A percentile compares a stretch with the other conserved stretches of the same genome.
Evolutionary conservation across 257 asterid genomes (phyloP).

Genomic region (Gardenia jasminoides): DNA sequence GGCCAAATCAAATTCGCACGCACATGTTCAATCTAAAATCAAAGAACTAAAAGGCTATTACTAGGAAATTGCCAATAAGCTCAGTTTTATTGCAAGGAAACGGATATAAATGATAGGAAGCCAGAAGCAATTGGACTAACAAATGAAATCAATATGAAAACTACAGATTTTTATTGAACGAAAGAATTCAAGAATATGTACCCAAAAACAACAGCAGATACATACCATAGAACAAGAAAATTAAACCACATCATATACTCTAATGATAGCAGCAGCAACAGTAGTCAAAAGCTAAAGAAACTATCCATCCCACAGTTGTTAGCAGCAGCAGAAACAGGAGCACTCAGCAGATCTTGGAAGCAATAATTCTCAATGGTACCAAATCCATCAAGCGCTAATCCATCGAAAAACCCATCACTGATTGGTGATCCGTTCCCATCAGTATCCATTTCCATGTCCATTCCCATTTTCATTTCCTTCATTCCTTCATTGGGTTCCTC

Average conservation of each 20-base stretch:
- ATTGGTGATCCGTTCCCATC: neutral
- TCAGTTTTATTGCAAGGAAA: neutral
- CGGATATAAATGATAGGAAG: neutral
- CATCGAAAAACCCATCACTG: constrained; percentile 32
- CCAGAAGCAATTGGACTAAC: neutral
- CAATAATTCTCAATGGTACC: constrained; percentile 40
- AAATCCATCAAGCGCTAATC: constrained; percentile 43
- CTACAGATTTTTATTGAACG: constrained; percentile 12
- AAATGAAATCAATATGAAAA: neutral
- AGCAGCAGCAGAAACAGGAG: constrained; percentile 28
- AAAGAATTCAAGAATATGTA: constrained; percentile 15
- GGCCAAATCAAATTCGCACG: neutral
- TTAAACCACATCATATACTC: neutral
- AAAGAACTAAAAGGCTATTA: neutral
- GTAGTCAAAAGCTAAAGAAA: constrained; percentile 43
- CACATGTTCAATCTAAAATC: too few species aligned
- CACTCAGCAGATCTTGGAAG: constrained; percentile 45
- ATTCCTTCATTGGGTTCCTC: constrained; percentile 20
- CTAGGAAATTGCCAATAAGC: neutral
- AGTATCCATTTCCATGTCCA: constrained; percentile 1
- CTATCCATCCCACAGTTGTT: constrained; percentile 37
- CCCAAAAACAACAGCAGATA: constrained; percentile 7
- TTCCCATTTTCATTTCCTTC: constrained; percentile 7
- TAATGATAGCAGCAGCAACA: neutral
- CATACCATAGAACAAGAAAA: neutral